Percentiles rank a stretch among this genome's conserved stretches.
These are phyloP conservation scores for Berberis thunbergii DNA, from an alignment of 164 flowering plant species.

Conservation along the genomic window DNA sequence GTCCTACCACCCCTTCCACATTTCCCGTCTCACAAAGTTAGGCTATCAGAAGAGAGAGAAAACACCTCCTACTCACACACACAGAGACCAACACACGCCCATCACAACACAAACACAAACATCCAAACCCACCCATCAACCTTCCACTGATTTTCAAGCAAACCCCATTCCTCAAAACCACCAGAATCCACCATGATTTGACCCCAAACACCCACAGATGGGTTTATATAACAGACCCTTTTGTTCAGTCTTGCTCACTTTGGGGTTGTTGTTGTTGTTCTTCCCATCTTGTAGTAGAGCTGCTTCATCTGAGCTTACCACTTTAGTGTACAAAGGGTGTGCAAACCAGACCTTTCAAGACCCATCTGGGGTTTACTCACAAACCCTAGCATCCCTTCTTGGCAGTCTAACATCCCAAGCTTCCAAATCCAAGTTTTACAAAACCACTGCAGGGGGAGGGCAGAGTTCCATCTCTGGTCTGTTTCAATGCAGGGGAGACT, in stretches of 20 bases:
- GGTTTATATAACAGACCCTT: constrained; percentile 20
- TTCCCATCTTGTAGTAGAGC: constrained; percentile 29
- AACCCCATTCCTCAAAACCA: neutral
- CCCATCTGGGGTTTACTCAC: constrained; percentile 39
- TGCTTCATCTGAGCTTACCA: constrained; percentile 23
- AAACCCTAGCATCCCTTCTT: constrained; percentile 55
- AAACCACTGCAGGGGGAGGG: constrained; percentile 48
- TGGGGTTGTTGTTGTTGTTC: constrained; percentile 13
- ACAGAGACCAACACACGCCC: neutral
- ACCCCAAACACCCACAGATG: constrained; percentile 28
- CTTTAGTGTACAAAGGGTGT: constrained; percentile 82
- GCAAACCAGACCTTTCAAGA: constrained; percentile 56
- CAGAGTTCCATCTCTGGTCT: constrained; percentile 52
- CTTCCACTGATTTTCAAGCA: constrained; percentile 3
- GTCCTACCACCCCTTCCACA: neutral
- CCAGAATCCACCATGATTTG: constrained; percentile 33
- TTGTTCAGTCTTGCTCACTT: constrained; percentile 7
- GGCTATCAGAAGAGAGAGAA: constrained; percentile 1
- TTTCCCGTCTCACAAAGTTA: neutral
- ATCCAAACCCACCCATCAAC: constrained; percentile 9
- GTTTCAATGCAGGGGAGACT: constrained; percentile 89
- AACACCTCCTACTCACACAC: neutral
- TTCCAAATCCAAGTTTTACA: constrained; percentile 57
- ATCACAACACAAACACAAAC: neutral
- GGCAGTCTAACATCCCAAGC: constrained; percentile 59